Base-by-base conservation (phyloP, 805 yeast species). In the Ogataea methanolica region DNA sequence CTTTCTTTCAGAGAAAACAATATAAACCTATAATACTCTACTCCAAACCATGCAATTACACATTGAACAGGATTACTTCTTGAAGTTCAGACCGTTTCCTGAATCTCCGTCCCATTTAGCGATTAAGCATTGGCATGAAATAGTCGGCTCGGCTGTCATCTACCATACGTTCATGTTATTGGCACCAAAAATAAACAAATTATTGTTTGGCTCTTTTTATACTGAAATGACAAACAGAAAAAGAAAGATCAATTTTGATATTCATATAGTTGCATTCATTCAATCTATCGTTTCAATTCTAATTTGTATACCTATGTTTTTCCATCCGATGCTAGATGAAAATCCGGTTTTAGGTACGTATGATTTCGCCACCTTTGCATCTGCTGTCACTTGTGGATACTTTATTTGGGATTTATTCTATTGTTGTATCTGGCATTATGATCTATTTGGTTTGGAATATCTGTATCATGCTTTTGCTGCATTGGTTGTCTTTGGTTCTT, bases 401-500 rank as follows among this genome's bases (percentile, higher is more conserved):
- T 94, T 94, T 63, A 55, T 88, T 21, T 94, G 99, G 99, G 99
- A 94, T 66, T 51, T 85, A 35, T 66, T 69, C 48, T 83, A 90
- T 46, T 91, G 97, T 62, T 61, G 68, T 43, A 6, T 82, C 8
- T 67, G 67, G 44, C 74, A 86, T 69, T 80, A 71, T 63, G 69
- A 75, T 43, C 63, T 87, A 53, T 94, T 88, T 66, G 98, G 99
- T 0, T 44, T 79, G 15, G 89, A 91, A 39, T 94, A 88, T 66
- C 68, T 88, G 47, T 69, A 88, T 49, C 99, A 94, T 62, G 98
- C 95, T 0, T 56, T 79, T 37, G 90, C 91, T 1, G 89, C 98
- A 0, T 65, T 89, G 46, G 78, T 77, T 58, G 96, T 88, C 36
- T 88, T 91, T 62, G 59, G 68, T 2, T 66, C 78, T 44, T 74